Percentiles rank a stretch among this genome's conserved stretches.
These are phyloP conservation scores for Lyophyllum atratum DNA, from an alignment of 768 basidiomycete species.

Conservation along the genomic window DNA sequence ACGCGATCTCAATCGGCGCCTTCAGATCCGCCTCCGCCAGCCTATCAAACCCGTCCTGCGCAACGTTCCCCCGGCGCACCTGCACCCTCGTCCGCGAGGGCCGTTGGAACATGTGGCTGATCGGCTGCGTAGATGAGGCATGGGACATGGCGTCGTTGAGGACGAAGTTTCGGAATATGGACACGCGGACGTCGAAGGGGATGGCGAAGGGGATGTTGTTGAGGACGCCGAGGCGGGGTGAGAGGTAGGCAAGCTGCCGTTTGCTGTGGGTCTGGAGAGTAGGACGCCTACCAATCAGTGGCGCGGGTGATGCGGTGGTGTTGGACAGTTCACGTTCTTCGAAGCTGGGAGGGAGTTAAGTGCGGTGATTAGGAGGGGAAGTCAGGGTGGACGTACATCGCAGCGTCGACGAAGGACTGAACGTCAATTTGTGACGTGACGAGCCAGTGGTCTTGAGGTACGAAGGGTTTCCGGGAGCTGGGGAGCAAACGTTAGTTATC, in stretches of 20 bases:
- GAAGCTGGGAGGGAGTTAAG: constrained; percentile 37
- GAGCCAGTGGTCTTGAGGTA: constrained; percentile 85
- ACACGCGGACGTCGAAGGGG: constrained; percentile 89
- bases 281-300: too few species aligned
- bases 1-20: constrained; percentile 83
- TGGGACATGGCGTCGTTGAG: constrained; percentile 51
- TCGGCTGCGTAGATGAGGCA: background rate
- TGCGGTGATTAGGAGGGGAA: background rate
- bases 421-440: constrained; percentile 50
- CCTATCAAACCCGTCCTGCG: constrained; percentile 90
- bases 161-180: constrained; percentile 87
- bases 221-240: constrained; percentile 85
- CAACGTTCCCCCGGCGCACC: constrained; percentile 74
- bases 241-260: constrained; percentile 72
- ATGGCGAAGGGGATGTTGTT: constrained; percentile 97
- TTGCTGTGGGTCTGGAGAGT: constrained; percentile 39
- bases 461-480: constrained; percentile 85
- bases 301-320: constrained; percentile 1
- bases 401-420: constrained; percentile 80
- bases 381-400: constrained; percentile 53
- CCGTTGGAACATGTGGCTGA: constrained; percentile 5
- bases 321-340: constrained; percentile 62
- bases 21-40: constrained; percentile 80
- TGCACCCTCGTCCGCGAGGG: constrained; percentile 39
- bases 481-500: constrained; percentile 1